Conservation (phyloP, 305 asterid genomes). For the Plantago coronopus region DNA sequence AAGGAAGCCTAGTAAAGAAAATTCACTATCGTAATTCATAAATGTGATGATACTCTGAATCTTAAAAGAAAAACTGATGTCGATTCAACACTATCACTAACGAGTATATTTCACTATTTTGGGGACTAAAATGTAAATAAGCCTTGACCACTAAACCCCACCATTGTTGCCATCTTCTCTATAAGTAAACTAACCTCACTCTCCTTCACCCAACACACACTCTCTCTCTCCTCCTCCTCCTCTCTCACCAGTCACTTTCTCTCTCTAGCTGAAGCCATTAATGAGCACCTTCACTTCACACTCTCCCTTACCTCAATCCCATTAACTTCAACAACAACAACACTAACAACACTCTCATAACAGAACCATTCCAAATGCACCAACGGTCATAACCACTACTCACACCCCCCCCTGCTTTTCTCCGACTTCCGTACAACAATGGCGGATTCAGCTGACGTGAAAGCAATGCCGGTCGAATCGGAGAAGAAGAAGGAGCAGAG, state of each 20-base stretch:
- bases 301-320: too few relatives aligned
- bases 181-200: constrained; percentile 29
- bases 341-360: too few relatives aligned
- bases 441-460: constrained; percentile 71
- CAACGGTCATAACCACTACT: too few relatives aligned
- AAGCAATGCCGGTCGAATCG: constrained; percentile 65
- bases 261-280: constrained; percentile 21
- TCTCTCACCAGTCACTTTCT: constrained; percentile 28
- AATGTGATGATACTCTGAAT: too few relatives aligned
- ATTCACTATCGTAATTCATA: too few relatives aligned
- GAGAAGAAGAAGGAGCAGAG: constrained; percentile 96
- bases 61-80: too few relatives aligned
- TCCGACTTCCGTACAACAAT: constrained; percentile 11
- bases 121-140: neutral
- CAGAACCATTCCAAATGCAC: neutral
- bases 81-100: too few relatives aligned
- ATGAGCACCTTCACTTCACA: constrained; percentile 13
- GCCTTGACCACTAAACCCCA: neutral
- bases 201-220: constrained; percentile 5
- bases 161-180: constrained; percentile 5
- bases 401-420: too few relatives aligned
- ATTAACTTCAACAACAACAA: neutral
- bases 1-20: too few relatives aligned
- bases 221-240: constrained; percentile 18
- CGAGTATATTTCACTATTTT: too few relatives aligned